These are phyloP conservation scores for Fomitopsis betulina DNA, from an alignment of 1,284 basidiomycete genomes.

Conservation along the genomic window DNA sequence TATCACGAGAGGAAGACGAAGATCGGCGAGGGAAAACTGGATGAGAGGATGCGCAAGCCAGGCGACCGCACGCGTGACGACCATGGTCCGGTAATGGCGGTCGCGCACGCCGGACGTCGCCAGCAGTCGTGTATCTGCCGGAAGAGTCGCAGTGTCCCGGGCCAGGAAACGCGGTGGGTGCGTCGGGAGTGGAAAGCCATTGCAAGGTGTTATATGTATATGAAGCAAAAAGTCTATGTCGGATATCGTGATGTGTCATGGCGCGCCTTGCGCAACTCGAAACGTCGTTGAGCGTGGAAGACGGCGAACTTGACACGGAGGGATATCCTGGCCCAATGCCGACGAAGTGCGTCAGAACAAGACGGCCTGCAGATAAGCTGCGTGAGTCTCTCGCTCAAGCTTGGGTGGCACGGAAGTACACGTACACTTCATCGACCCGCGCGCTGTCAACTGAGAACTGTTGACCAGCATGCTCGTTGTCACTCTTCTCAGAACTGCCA, in stretches of 20 bases:
- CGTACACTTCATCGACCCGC: slow-evolving; percentile 28
- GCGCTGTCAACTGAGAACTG: slow-evolving; percentile 12
- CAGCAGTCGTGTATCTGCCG: not conserved
- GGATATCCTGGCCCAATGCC: slow-evolving; percentile 13
- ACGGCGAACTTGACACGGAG: slow-evolving; percentile 1
- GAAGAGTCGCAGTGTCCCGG: not conserved
- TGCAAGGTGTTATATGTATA: not conserved
- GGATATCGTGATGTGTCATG: not conserved
- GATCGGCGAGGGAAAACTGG: not conserved
- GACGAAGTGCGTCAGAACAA: slow-evolving; percentile 45
- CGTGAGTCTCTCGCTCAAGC: slow-evolving; percentile 1
- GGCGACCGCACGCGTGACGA: slow-evolving; percentile 1
- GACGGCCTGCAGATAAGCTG: slow-evolving; percentile 37
- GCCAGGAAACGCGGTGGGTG: not conserved
- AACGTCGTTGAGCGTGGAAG: not conserved
- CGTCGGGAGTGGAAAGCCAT: not conserved
- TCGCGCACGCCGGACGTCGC: not conserved
- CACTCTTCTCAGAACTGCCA: slow-evolving; percentile 9
- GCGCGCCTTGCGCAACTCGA: not conserved
- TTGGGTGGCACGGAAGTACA: not conserved
- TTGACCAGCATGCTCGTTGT: slow-evolving; percentile 13
- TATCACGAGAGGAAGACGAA: not conserved
- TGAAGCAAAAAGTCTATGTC: not conserved
- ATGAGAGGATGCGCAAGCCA: not conserved
- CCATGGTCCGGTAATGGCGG: not conserved